Evolutionary conservation across 2,329 filamentous ascomycete species (phyloP).

Genomic region (Penicillium sp.): DNA sequence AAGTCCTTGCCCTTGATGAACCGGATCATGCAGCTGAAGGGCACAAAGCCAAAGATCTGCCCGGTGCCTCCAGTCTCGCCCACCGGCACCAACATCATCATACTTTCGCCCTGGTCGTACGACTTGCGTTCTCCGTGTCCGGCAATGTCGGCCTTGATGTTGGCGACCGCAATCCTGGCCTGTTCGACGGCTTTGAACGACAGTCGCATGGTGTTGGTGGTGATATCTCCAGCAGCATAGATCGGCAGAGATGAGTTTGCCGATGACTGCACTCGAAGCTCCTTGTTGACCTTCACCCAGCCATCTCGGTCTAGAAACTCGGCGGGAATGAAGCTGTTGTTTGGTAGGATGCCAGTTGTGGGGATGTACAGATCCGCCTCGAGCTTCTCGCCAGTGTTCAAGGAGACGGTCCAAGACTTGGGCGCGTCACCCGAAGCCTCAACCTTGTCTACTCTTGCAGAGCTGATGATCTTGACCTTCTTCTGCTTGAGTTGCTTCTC

Average conservation of each 20-base stretch:
- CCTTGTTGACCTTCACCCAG: constrained; percentile 49
- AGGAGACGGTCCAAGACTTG: constrained; percentile 42
- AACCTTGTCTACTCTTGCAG: constrained; percentile 31
- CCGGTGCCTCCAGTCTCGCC: constrained; percentile 29
- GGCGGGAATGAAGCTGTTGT: constrained; percentile 52
- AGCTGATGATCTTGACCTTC: constrained; percentile 47
- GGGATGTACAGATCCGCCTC: constrained; percentile 54
- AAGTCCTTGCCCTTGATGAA: constrained; percentile 47
- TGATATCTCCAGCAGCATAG: constrained; percentile 35
- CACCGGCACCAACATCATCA: constrained; percentile 33
- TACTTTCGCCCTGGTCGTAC: constrained; percentile 24
- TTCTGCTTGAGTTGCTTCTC: constrained; percentile 48
- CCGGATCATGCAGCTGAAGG: constrained; percentile 44
- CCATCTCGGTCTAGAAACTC: constrained; percentile 47
- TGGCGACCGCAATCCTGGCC: constrained; percentile 25
- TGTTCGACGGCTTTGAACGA: constrained; percentile 29
- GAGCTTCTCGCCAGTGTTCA: constrained; percentile 49
- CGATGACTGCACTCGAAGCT: constrained; percentile 26
- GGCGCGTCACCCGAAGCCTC: constrained; percentile 30
- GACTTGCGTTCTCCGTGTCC: constrained; percentile 18
- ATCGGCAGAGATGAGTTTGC: constrained; percentile 19
- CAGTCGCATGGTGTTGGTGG: constrained; percentile 27
- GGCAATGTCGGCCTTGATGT: constrained; percentile 29
- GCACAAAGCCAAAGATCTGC: constrained; percentile 34
- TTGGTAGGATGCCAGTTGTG: constrained; percentile 52